phyloP scores from a whole-genome alignment of 2,329 filamentous ascomycete genomes.

The Aspergillus sp. region DNA sequence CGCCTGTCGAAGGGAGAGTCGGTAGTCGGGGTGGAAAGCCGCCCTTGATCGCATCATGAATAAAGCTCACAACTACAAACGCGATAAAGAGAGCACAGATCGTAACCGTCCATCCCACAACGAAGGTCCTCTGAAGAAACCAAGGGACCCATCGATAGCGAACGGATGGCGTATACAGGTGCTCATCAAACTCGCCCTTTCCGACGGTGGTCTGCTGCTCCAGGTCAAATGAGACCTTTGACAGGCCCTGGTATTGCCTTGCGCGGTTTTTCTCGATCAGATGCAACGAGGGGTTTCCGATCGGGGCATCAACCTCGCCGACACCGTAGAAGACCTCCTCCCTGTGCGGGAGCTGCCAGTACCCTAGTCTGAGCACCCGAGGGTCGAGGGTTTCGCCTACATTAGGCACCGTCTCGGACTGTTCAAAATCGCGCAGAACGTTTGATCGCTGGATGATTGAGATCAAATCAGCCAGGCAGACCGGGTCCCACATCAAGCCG shows the following conservation, averaged over 20 bases:
- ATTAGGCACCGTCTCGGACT: slow-evolving; percentile 60
- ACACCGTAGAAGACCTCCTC: slow-evolving; percentile 76
- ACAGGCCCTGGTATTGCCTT: slow-evolving; percentile 34
- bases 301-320: slow-evolving; percentile 60
- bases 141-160: slow-evolving; percentile 73
- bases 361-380: slow-evolving; percentile 73
- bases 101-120: slow-evolving; percentile 66
- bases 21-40: slow-evolving; percentile 72
- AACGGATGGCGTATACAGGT: slow-evolving; percentile 52
- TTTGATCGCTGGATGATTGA: slow-evolving; percentile 79
- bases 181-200: slow-evolving; percentile 48
- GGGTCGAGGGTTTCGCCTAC: slow-evolving; percentile 51
- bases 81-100: slow-evolving; percentile 64
- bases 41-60: slow-evolving; percentile 62
- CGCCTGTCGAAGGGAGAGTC: slow-evolving; percentile 58
- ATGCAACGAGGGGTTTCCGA: slow-evolving; percentile 45
- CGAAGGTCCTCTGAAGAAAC: slow-evolving; percentile 66
- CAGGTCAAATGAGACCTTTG: slow-evolving; percentile 33
- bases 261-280: slow-evolving; percentile 29
- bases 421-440: slow-evolving; percentile 68
- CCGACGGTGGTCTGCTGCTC: slow-evolving; percentile 38
- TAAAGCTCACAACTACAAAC: slow-evolving; percentile 75
- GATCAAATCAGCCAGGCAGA: slow-evolving; percentile 77
- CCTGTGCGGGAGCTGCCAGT: slow-evolving; percentile 72
- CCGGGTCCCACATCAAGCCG: slow-evolving; percentile 80